These are phyloP conservation scores for Barnettozyma hawaiiensis DNA, from an alignment of 1,139 yeast genomes.

Conservation along the genomic window DNA sequence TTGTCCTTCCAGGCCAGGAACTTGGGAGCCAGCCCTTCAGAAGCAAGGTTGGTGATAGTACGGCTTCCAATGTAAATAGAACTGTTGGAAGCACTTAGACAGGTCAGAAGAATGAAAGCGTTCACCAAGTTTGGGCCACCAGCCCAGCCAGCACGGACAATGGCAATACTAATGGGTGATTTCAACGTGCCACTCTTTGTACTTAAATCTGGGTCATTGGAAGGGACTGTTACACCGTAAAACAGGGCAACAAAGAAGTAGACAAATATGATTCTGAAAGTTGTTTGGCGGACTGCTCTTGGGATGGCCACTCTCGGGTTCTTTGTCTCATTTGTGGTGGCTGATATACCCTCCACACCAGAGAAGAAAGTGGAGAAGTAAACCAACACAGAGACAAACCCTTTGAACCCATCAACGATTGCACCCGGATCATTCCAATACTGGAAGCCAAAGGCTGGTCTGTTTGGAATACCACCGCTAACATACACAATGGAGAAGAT, in stretches of 20 bases:
- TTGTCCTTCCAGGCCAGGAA: slow-evolving; percentile 47
- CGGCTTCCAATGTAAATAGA: slow-evolving; percentile 59
- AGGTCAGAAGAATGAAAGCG: slow-evolving; percentile 44
- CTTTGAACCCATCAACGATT: slow-evolving; percentile 36
- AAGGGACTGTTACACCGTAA: slow-evolving; percentile 29
- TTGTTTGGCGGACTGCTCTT: slow-evolving; percentile 33
- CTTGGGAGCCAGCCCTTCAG: slow-evolving; percentile 56
- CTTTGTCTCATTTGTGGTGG: slow-evolving; percentile 40
- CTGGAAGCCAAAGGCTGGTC: slow-evolving; percentile 39
- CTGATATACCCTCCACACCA: slow-evolving; percentile 39
- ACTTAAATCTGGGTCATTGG: slow-evolving; percentile 26
- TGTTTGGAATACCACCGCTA: slow-evolving; percentile 30
- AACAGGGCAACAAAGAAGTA: slow-evolving; percentile 41
- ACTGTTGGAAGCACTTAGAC: slow-evolving; percentile 53
- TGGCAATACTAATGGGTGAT: slow-evolving; percentile 74
- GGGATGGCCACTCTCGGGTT: slow-evolving; percentile 38
- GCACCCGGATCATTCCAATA: slow-evolving; percentile 40
- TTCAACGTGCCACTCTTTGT: slow-evolving; percentile 40
- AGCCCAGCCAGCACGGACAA: slow-evolving; percentile 38
- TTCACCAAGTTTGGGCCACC: slow-evolving; percentile 37
- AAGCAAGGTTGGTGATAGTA: slow-evolving; percentile 52
- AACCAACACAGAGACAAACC: slow-evolving; percentile 37
- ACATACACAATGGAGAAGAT: slow-evolving; percentile 61
- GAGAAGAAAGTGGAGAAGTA: slow-evolving; percentile 40
- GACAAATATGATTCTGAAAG: slow-evolving; percentile 48